Evolutionary conservation across 2,329 filamentous ascomycete genomes (phyloP).

Genomic region (Torrubiellomyces zombiae): DNA sequence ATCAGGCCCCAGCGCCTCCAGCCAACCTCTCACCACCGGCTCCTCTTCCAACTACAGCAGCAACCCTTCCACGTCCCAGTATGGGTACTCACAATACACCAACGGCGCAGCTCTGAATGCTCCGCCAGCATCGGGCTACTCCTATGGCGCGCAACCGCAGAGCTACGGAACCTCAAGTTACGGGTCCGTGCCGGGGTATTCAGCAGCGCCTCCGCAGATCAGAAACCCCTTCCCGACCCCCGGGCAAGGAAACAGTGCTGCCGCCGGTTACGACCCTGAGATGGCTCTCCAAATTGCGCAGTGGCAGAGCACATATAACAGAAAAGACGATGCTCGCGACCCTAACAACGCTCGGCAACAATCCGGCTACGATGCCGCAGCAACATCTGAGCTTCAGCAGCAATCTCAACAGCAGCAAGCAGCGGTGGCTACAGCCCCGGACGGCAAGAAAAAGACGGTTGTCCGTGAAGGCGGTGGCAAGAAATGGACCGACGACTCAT

Average conservation of each 20-base stretch:
- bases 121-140: slow-evolving; percentile 2
- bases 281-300: slow-evolving; percentile 84
- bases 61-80: slow-evolving; percentile 2
- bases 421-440: slow-evolving; percentile 28
- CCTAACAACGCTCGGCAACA: too few species aligned
- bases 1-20: slow-evolving; percentile 15
- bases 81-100: slow-evolving; percentile 6
- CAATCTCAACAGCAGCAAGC: slow-evolving; percentile 18
- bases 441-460: slow-evolving; percentile 76
- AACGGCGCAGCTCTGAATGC: slow-evolving; percentile 15
- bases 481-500: slow-evolving; percentile 73
- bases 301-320: slow-evolving; percentile 79
- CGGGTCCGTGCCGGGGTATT: slow-evolving; percentile 24
- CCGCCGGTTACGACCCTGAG: slow-evolving; percentile 49
- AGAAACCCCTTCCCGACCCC: slow-evolving; percentile 66
- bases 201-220: slow-evolving; percentile 46
- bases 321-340: too few species aligned
- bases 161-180: slow-evolving; percentile 12
- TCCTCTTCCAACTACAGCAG: slow-evolving; percentile 9
- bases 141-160: slow-evolving; percentile 10
- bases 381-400: slow-evolving; percentile 15
- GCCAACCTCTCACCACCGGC: slow-evolving; percentile 20
- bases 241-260: slow-evolving; percentile 19
- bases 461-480: slow-evolving; percentile 78
- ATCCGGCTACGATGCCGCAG: slow-evolving; percentile 9